Conservation (phyloP, 2,329 filamentous ascomycete species). For the Claviceps quebecensis region DNA sequence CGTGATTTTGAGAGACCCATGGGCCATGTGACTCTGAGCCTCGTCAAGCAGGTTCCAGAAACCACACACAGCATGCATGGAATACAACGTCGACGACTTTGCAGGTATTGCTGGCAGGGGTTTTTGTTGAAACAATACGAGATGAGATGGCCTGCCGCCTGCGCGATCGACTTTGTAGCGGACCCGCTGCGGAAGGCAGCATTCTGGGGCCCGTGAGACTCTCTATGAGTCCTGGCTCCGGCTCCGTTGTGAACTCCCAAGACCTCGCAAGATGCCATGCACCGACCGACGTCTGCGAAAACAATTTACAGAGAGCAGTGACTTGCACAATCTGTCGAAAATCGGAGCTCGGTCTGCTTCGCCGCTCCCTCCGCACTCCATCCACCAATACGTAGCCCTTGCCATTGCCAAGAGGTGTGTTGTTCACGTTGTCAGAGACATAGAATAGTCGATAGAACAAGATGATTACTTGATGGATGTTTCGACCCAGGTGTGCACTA, state of each 20-base stretch:
- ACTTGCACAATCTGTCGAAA: neutral
- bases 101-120: too few species aligned
- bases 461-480: neutral
- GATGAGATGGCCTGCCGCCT: neutral
- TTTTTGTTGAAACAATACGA: neutral
- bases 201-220: neutral
- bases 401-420: neutral
- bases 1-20: too few species aligned
- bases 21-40: neutral
- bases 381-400: neutral
- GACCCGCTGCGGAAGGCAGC: neutral
- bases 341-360: neutral
- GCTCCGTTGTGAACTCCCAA: neutral
- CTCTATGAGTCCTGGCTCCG: too few species aligned
- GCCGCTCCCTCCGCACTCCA: neutral
- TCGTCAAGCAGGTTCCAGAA: neutral
- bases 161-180: neutral
- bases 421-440: neutral
- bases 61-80: neutral
- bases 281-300: neutral
- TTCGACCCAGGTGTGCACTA: neutral
- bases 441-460: neutral
- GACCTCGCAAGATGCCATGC: neutral
- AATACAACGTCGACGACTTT: neutral
- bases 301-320: neutral